Base-by-base conservation (phyloP, 495 filamentous ascomycete genomes). In the Bombardia bombarda region DNA sequence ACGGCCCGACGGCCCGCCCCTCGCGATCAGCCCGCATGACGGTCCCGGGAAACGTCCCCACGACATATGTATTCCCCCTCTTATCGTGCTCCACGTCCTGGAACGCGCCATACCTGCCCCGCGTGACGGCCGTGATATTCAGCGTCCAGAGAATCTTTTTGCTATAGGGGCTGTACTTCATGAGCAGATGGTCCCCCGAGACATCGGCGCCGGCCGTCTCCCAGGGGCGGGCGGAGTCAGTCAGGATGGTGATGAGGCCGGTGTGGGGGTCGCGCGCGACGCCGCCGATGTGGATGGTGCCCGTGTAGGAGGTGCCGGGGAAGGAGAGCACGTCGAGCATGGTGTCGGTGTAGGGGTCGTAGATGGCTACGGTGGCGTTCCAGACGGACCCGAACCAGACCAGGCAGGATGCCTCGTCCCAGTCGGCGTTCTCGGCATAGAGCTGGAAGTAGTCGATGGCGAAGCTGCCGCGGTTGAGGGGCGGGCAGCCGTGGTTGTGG, bases 401-500 rank as follows among this genome's bases (percentile, higher is more conserved):
- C n/a, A 61, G 37, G 25, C 61, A 62, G 14, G 40, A 45, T 3
- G 57, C 39, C 19, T 43, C 31, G 43, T 66, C 55, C 43, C 58
- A 64, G 32, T 66, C 61, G 14, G 57, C 59, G 18, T 66, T 64
- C 26, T 62, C 63, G 24, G 63, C 57, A 24, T 64, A 64, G 0
- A 64, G 45, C 22, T 63, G 61, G 43, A 55, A 66, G 16, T 54
- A 51, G 18, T 55, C 43, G 31, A 66, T 52, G 14, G 53, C 42
- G 30, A 63, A 52, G 14, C 38, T 51, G n/a, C 61, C 59, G n/a
- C 25, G 32, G 1, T 20, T 32, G 17, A 42, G 20, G 3, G 39
- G 39, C 19, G 39, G 39, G 30, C 39, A 42, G 21, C 17, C 34
- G 9, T 37, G 2, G 26, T 28, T n/a, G n/a, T n/a, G n/a, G n/a